Evolutionary conservation across 192 early-diverging fungal genomes (phyloP), one percentile per base, ranked within the genome.

Genomic region (Backusella mclennaniae): DNA sequence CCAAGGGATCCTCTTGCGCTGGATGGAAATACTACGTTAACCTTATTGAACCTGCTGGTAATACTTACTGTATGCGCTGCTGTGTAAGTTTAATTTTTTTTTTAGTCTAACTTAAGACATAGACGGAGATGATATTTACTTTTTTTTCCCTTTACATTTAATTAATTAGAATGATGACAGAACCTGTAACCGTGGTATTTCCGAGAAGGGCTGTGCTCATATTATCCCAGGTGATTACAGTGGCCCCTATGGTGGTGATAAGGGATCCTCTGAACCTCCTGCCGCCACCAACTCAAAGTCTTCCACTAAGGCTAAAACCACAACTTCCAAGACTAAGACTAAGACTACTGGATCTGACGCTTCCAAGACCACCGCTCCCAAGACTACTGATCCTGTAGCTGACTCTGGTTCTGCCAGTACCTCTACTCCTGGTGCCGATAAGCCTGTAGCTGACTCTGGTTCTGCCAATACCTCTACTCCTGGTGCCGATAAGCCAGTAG

Each of bases 51-150:
- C 88, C 88, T 73, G 71, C 83, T 31, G 38, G n/a, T 11, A 52
- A 84, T 52, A 71, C 69, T 66, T 89, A 82, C 75, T 89, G 88
- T 81, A 83, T 89, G 77, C 82, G 86, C 19, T 88, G 88, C 72
- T 85, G 83, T 66, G 78, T 79, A 79, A 79, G 78, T 79, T 23
- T 38, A 23, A 7, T 21, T 35, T 19, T 69, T 33, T 26, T 53
- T 21, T 71, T 4, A 66, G 17, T 29, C 56, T 63, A 56, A 63
- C 56, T 63, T 29, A 29, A 8, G 26, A 63, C 56, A 9, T 12
- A 12, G 26, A 63, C 56, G 23, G 23, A 63, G 56, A 36, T 68
- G 11, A 36, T n/a, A 35, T 35, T 46, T 17, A 66, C 23, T 53
- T 56, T 66, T 36, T n/a, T 38, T 73, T 67, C 38, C 15, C 26